Conservation (phyloP, 2,329 filamentous ascomycete species). For the Venturia carpophila region DNA sequence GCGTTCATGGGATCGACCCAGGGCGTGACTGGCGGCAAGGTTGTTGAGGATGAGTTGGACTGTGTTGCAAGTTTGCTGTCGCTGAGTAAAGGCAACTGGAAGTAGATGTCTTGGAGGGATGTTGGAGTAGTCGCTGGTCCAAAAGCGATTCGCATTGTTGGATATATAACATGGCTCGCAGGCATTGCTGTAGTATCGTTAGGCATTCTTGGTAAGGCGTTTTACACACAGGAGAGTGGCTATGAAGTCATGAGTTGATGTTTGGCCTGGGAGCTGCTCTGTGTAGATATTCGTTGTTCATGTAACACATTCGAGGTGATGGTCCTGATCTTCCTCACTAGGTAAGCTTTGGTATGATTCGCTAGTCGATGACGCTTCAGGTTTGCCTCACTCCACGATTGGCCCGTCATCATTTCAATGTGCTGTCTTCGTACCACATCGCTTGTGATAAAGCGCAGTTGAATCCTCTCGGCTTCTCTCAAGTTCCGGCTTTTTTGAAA, state of each 20-base stretch:
- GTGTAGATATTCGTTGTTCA: not conserved
- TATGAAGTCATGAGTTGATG: not conserved
- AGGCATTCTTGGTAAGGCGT: not conserved
- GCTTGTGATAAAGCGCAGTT: too few relatives aligned
- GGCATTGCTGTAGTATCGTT: not conserved
- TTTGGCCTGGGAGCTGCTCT: not conserved
- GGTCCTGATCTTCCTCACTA: not conserved
- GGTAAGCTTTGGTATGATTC: not conserved
- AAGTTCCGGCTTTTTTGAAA: not conserved
- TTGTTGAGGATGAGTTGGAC: constrained; percentile 65
- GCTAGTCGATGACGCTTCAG: not conserved
- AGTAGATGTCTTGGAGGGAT: constrained; percentile 17
- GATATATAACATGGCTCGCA: not conserved
- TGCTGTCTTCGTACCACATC: constrained; percentile 5
- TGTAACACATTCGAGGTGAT: not conserved
- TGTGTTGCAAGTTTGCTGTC: constrained; percentile 84
- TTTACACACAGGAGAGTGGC: not conserved
- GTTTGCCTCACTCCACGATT: not conserved
- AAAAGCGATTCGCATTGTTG: not conserved
- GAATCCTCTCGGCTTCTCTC: too few relatives aligned
- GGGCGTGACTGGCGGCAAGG: constrained; percentile 45
- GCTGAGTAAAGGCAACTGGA: constrained; percentile 88
- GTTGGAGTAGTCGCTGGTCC: not conserved
- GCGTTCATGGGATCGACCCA: constrained; percentile 63
- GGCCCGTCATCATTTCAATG: not conserved